These are phyloP conservation scores for Stephanodiscus triporus DNA, from an alignment of 108 stramenopile species.

Conservation along the genomic window DNA sequence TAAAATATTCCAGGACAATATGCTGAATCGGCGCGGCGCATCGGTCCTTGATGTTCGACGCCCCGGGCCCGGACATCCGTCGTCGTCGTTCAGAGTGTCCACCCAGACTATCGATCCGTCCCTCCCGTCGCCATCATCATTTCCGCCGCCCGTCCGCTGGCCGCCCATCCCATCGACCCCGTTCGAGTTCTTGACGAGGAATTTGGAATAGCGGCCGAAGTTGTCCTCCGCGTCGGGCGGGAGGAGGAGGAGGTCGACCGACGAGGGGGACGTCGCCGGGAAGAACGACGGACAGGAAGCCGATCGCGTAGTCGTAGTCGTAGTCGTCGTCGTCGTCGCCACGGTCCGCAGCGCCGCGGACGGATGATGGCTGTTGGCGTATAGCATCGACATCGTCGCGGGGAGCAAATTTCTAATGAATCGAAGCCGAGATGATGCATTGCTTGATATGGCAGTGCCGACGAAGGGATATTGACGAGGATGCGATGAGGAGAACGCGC, in stretches of 20 bases:
- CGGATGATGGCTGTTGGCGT: neutral
- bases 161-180: constrained; percentile 35
- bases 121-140: neutral
- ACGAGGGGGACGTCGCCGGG: too few species aligned
- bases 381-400: neutral
- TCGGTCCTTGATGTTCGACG: neutral
- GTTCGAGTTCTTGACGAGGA: constrained; percentile 34
- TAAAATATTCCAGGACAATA: constrained; percentile 56
- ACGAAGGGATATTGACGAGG: neutral
- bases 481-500: neutral
- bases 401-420: neutral
- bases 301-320: too few species aligned
- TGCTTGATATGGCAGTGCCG: neutral
- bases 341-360: neutral
- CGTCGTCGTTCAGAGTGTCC: constrained; percentile 12
- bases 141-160: neutral
- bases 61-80: neutral
- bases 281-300: too few species aligned
- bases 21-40: constrained; percentile 33
- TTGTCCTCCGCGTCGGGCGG: constrained; percentile 13
- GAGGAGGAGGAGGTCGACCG: too few species aligned
- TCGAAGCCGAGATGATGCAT: neutral
- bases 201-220: constrained; percentile 35
- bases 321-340: too few species aligned
- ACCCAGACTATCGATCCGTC: constrained; percentile 21